Conservation (phyloP, 2,329 filamentous ascomycete species). For the Monosporascus sp. region DNA sequence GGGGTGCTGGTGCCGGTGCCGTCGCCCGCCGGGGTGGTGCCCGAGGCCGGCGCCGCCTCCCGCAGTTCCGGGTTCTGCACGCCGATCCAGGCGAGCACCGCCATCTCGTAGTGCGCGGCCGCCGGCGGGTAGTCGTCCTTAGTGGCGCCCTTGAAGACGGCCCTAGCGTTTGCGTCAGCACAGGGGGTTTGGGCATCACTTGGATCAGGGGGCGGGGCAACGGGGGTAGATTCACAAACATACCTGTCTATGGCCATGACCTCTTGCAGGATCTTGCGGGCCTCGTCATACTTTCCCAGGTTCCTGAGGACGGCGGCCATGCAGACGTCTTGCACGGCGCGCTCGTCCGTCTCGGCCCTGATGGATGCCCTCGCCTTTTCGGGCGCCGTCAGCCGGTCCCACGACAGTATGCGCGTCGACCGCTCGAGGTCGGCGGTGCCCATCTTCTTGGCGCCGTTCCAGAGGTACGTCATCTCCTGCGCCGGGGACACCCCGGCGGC, state of each 20-base stretch:
- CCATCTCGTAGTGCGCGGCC: constrained; percentile 80
- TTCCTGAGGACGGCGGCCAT: constrained; percentile 61
- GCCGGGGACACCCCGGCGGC: constrained; percentile 75
- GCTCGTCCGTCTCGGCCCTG: constrained; percentile 51
- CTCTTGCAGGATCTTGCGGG: constrained; percentile 57
- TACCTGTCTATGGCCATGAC: constrained; percentile 62
- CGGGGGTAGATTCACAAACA: constrained; percentile 14
- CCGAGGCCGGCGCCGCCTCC: constrained; percentile 4
- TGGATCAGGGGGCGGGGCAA: background rate
- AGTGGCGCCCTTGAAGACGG: constrained; percentile 50
- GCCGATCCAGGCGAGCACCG: constrained; percentile 73
- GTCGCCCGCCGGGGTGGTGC: constrained; percentile 10
- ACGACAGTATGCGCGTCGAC: constrained; percentile 59
- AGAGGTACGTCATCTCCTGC: constrained; percentile 90
- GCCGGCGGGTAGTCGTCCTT: constrained; percentile 69
- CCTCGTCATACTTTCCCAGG: constrained; percentile 57
- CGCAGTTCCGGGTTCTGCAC: constrained; percentile 35
- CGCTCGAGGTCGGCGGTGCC: constrained; percentile 54
- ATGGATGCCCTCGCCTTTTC: constrained; percentile 38
- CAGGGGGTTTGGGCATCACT: too few relatives aligned
- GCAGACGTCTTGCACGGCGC: constrained; percentile 60
- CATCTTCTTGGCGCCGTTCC: constrained; percentile 87
- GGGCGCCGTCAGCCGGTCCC: constrained; percentile 52
- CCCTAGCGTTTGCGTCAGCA: constrained; percentile 25
- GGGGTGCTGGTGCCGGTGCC: background rate